Base-by-base conservation (phyloP, 2,329 filamentous ascomycete species). In the Atkinsonella hypoxylon region DNA sequence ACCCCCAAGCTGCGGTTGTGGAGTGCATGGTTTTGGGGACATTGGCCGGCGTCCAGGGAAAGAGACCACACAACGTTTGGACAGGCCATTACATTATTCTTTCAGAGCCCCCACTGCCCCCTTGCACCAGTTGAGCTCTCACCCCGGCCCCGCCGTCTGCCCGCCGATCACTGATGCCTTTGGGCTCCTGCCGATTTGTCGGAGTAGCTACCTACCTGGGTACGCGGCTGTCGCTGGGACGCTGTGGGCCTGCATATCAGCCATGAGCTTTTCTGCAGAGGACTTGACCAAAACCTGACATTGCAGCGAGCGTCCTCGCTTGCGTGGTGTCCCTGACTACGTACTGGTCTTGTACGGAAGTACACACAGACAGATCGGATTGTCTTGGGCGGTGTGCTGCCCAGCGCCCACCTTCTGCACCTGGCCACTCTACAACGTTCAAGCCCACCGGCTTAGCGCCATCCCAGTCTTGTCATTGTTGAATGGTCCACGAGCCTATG, bases 101-200 rank as follows among this genome's bases (percentile, higher is more conserved):
- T 38, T 39, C 44, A 34, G 12, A 30, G 38, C n/a, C 36, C 22
- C 34, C 50, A 52, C 42, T 12, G 31, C 31, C 31, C 50, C 47
- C n/a, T 42, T 49, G 30, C 46, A 22, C n/a, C 38, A 49, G 17
- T 36, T 36, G 8, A 49, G 17, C 43, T 36, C 4, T 17, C 17
- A 46, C 47, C 51, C 47, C 39, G 13, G 47, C 47, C 36, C 38
- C 49, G 26, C 47, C 43, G 42, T 30, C 50, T 45, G 38, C 38
- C 44, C 49, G 40, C 47, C 32, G 40, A 26, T 26, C 22, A 26
- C 22, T 26, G 22, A 26, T 26, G 38, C 22, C 20, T 47, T 51
- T 34, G 48, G 48, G 17, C 41, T 31, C 45, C 39, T 47, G 45
- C 49, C 49, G 45, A 51, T 51, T 51, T 48, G 49, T 51, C 45